Evolutionary conservation across 2,329 filamentous ascomycete genomes (phyloP).

Genomic region (Aspergillus sp.): DNA sequence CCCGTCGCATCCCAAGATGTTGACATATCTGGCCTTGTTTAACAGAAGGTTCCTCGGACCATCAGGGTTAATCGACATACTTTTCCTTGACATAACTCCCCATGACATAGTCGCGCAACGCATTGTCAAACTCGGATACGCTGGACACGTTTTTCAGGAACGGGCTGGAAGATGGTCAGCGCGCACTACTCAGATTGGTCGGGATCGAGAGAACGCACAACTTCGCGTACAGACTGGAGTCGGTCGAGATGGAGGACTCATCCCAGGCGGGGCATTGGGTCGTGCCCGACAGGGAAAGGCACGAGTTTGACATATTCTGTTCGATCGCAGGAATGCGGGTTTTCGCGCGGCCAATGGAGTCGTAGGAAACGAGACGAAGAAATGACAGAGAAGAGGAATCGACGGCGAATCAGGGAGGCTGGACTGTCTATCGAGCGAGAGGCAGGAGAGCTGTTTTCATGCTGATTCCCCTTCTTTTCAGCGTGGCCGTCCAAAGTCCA

Average conservation of each 20-base stretch:
- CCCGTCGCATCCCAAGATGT: constrained; percentile 67
- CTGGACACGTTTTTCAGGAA: constrained; percentile 78
- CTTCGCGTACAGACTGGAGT: constrained; percentile 45
- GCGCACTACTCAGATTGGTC: constrained; percentile 13
- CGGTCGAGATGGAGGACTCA: constrained; percentile 61
- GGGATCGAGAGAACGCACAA: constrained; percentile 48
- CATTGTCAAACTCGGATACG: constrained; percentile 65
- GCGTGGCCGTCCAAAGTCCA: background rate
- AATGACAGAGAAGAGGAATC: constrained; percentile 2
- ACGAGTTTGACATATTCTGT: constrained; percentile 31
- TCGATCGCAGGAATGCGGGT: constrained; percentile 13
- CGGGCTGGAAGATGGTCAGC: constrained; percentile 48
- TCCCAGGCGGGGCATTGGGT: constrained; percentile 63
- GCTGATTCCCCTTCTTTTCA: background rate
- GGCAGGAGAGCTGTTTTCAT: background rate
- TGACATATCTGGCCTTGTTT: constrained; percentile 58
- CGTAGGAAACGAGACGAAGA: constrained; percentile 1
- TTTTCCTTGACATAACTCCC: constrained; percentile 67
- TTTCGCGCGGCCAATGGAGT: constrained; percentile 1
- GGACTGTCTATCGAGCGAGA: background rate
- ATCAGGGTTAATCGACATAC: constrained; percentile 43
- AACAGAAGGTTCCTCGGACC: background rate
- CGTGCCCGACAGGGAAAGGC: constrained; percentile 63
- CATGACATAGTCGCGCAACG: constrained; percentile 60
- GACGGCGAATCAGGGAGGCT: background rate